phyloP scores from a whole-genome alignment of 176 grass and related monocot species.

The Tuctoria greenei region DNA sequence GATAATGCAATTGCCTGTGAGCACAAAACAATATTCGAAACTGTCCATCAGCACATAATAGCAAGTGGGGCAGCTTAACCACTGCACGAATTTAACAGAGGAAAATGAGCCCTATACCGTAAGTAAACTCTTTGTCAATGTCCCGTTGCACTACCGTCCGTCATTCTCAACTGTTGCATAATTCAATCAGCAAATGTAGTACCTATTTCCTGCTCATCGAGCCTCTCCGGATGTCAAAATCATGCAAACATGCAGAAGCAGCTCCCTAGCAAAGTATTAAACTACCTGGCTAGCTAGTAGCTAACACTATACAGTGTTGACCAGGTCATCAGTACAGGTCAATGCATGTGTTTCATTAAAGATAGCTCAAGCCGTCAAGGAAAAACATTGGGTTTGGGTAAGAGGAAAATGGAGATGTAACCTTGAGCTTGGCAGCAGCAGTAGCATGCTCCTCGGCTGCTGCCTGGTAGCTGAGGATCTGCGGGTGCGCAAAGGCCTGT shows the following conservation, averaged over 20 bases:
- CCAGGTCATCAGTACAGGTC: background rate
- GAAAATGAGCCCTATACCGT: background rate
- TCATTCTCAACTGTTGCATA: background rate
- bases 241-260: background rate
- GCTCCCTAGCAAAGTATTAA: background rate
- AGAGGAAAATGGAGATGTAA: conserved; percentile 12
- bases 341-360: background rate
- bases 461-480: conserved; percentile 68
- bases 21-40: conserved; percentile 7
- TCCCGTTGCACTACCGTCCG: too few species aligned
- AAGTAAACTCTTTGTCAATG: background rate
- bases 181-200: background rate
- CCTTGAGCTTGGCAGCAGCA: conserved; percentile 60
- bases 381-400: background rate
- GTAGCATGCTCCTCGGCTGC: conserved; percentile 64
- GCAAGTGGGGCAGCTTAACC: background rate
- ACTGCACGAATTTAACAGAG: background rate
- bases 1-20: background rate
- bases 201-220: background rate
- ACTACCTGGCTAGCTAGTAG: background rate
- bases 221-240: background rate
- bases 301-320: background rate
- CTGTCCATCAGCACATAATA: background rate
- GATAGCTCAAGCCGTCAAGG: background rate
- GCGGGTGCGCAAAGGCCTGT: conserved; percentile 53